Percentiles rank a stretch among this genome's conserved stretches.
These are phyloP conservation scores for Penicillium turbatum DNA, from an alignment of 495 filamentous ascomycete genomes.

Conservation along the genomic window DNA sequence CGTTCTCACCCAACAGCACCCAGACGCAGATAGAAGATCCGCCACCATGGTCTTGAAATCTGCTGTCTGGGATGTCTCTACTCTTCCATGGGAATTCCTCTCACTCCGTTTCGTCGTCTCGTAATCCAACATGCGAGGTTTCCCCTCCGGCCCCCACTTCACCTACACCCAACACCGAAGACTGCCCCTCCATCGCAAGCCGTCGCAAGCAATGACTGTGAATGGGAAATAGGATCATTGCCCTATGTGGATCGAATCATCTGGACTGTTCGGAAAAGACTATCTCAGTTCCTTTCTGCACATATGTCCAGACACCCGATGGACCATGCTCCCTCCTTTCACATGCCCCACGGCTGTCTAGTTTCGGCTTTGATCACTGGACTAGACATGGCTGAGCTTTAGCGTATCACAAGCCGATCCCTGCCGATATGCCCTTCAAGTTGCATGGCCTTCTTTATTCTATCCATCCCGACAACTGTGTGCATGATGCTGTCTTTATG, in stretches of 20 bases:
- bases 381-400: background rate
- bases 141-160: background rate
- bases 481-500: background rate
- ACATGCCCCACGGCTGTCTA: background rate
- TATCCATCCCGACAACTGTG: background rate
- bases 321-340: background rate
- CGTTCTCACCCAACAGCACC: constrained; percentile 2
- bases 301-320: background rate
- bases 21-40: background rate
- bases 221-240: background rate
- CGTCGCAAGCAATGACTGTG: background rate
- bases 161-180: background rate
- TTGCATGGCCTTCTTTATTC: background rate
- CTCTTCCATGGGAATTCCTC: background rate
- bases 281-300: background rate
- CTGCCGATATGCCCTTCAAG: background rate
- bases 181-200: background rate
- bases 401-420: background rate
- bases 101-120: background rate
- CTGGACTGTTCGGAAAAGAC: background rate
- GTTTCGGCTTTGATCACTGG: background rate
- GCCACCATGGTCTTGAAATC: background rate
- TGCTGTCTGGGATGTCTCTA: background rate
- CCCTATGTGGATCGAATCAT: too few species aligned
- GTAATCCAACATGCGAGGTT: background rate